Evolutionary conservation across 768 basidiomycete genomes (phyloP).

Genomic region (Suillus discolor): DNA sequence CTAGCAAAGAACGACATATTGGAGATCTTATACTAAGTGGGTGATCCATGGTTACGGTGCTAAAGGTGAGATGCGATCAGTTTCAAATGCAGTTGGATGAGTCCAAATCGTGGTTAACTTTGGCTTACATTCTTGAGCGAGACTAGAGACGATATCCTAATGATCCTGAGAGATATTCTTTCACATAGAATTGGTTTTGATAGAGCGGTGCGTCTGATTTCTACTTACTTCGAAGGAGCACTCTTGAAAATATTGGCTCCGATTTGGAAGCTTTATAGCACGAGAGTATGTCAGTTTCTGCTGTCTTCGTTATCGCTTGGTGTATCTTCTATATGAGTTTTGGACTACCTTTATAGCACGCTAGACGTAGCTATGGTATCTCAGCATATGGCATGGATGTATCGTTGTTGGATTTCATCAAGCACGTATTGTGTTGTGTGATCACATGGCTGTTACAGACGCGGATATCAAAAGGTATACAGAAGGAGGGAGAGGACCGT

Average conservation of each 20-base stretch:
- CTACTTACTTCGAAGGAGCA: background rate
- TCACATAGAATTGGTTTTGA: slow-evolving; percentile 39
- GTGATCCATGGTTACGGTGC: slow-evolving; percentile 21
- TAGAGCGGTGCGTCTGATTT: slow-evolving; percentile 32
- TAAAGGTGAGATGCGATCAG: slow-evolving; percentile 12
- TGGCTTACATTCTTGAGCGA: slow-evolving; percentile 28
- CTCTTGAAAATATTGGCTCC: slow-evolving; percentile 25
- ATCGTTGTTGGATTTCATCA: too few relatives aligned
- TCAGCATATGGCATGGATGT: too few relatives aligned
- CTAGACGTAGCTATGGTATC: too few relatives aligned
- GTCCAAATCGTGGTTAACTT: background rate
- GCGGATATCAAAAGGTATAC: too few relatives aligned
- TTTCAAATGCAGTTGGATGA: background rate
- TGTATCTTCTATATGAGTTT: too few relatives aligned
- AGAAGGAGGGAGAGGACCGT: too few relatives aligned
- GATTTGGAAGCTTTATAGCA: slow-evolving; percentile 43
- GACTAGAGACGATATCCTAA: slow-evolving; percentile 28
- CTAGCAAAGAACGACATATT: slow-evolving; percentile 3
- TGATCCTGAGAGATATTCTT: slow-evolving; percentile 37
- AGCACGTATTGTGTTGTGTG: too few relatives aligned
- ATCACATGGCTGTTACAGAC: too few relatives aligned
- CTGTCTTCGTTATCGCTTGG: background rate
- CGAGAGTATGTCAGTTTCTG: background rate
- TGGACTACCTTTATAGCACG: too few relatives aligned
- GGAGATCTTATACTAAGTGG: slow-evolving; percentile 10